Percentiles rank a stretch among this genome's conserved stretches.
Evolutionary conservation across 148 eudicot species (phyloP).

Genomic region (Spergularia marina): DNA sequence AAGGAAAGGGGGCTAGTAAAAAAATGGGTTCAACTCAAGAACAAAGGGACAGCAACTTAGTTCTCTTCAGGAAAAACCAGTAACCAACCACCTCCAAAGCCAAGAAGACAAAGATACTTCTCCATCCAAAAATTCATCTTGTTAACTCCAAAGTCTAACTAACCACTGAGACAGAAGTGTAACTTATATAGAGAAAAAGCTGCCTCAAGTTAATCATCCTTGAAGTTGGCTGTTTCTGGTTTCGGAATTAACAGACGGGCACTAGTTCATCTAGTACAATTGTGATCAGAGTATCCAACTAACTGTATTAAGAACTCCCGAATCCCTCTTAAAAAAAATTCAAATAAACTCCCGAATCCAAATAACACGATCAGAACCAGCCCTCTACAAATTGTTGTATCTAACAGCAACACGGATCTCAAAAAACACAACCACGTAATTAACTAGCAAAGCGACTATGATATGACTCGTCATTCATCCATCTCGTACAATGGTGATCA

Average conservation of each 20-base stretch:
- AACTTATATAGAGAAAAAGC: background rate
- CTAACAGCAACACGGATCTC: too few species aligned
- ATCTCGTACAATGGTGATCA: background rate
- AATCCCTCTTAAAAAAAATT: too few species aligned
- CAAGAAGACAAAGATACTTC: background rate
- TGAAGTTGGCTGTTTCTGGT: background rate
- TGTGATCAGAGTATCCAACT: background rate
- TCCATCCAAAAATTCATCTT: background rate
- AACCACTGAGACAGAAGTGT: background rate
- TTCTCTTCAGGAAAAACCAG: background rate
- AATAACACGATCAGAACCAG: too few species aligned
- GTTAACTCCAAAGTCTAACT: background rate
- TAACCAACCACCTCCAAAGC: background rate
- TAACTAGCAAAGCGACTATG: too few species aligned
- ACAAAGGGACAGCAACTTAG: background rate
- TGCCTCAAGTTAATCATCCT: background rate
- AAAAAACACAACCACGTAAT: too few species aligned
- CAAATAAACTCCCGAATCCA: too few species aligned
- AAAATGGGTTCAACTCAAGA: background rate
- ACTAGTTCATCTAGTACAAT: background rate
- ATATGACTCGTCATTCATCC: too few species aligned
- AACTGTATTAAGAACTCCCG: background rate
- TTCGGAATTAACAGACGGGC: background rate
- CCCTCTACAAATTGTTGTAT: too few species aligned
- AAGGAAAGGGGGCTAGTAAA: too few species aligned